Conservation (phyloP, 2,329 filamentous ascomycete species). For the Penicillium sp. region DNA sequence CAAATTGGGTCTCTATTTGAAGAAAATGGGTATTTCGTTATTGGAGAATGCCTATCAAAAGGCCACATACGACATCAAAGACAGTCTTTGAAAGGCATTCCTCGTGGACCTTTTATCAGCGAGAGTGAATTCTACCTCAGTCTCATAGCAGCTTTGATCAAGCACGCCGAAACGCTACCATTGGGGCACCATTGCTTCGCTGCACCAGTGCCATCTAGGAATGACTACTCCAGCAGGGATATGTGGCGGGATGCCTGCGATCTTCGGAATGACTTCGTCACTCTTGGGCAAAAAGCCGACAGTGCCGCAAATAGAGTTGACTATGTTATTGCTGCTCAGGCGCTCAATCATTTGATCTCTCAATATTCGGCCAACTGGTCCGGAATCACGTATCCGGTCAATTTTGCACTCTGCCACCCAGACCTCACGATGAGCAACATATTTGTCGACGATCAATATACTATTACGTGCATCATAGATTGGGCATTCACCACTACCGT, state of each 20-base stretch:
- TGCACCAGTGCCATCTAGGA: not conserved
- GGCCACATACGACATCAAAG: not conserved
- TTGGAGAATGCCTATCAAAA: slow-evolving; percentile 1
- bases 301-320: not conserved
- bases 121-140: not conserved
- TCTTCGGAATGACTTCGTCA: not conserved
- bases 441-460: not conserved
- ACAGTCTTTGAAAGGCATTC: not conserved
- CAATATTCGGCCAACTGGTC: not conserved
- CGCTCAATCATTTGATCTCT: not conserved
- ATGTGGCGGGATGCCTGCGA: not conserved
- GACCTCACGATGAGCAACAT: not conserved
- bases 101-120: not conserved
- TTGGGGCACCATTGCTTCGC: not conserved
- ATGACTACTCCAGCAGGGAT: not conserved
- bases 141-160: not conserved
- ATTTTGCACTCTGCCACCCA: not conserved
- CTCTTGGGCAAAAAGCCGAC: not conserved
- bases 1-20: not conserved
- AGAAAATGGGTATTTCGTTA: not conserved
- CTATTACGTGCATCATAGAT: not conserved
- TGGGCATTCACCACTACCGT: not conserved
- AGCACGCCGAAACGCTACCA: not conserved
- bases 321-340: not conserved
- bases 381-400: not conserved